Conservation (phyloP, 2,329 filamentous ascomycete genomes). For the Westerdykella sp. region DNA sequence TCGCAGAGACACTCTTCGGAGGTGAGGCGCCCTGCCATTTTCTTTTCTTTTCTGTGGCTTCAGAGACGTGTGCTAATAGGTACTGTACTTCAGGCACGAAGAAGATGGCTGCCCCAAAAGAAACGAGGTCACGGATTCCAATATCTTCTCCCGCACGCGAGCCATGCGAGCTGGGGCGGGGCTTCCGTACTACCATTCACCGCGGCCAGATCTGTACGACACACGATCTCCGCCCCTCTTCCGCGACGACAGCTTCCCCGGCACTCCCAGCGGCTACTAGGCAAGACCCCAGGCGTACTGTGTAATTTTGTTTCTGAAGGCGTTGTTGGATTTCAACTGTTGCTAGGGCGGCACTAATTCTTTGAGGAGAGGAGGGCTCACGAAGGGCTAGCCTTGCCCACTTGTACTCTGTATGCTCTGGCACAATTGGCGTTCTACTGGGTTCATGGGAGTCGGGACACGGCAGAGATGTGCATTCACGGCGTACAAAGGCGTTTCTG, state of each 20-base stretch:
- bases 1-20: conserved; percentile 73
- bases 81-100: conserved; percentile 57
- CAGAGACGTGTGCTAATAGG: conserved; percentile 11
- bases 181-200: conserved; percentile 12
- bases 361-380: background rate
- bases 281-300: background rate
- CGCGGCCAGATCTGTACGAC: conserved; percentile 11
- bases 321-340: too few relatives aligned
- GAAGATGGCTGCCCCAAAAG: conserved; percentile 69
- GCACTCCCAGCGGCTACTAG: conserved; percentile 7
- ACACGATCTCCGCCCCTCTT: conserved; percentile 10
- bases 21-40: conserved; percentile 46
- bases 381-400: background rate
- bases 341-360: too few relatives aligned
- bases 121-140: conserved; percentile 12
- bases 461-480: too few relatives aligned
- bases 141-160: conserved; percentile 10
- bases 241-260: conserved; percentile 11
- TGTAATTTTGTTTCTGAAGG: too few relatives aligned
- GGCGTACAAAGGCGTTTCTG: too few relatives aligned
- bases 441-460: too few relatives aligned
- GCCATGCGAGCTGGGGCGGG: conserved; percentile 9
- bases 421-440: too few relatives aligned
- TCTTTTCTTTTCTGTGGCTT: background rate
- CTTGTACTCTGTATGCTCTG: too few relatives aligned